Evolutionary conservation across 805 yeast species (phyloP).

Genomic region (Yamadazyma sp.): DNA sequence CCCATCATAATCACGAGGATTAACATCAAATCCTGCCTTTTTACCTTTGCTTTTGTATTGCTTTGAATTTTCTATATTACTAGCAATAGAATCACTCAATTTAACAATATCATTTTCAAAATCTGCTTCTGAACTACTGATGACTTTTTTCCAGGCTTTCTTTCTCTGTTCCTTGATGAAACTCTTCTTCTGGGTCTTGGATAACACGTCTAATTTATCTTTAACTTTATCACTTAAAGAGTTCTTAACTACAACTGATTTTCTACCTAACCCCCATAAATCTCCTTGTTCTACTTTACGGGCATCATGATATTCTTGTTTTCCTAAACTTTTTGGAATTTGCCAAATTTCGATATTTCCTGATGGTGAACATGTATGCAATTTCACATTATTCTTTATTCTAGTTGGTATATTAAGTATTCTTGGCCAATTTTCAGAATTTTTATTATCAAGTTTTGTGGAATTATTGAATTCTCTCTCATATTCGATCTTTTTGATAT

Average conservation of each 20-base stretch:
- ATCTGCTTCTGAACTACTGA: constrained; percentile 22
- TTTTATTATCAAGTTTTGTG: constrained; percentile 15
- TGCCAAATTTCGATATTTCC: constrained; percentile 88
- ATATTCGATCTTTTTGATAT: constrained; percentile 40
- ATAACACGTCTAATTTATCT: constrained; percentile 32
- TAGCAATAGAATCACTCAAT: constrained; percentile 26
- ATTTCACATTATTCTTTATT: constrained; percentile 75
- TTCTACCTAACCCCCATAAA: constrained; percentile 62
- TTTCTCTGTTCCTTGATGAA: constrained; percentile 33
- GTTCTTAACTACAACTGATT: constrained; percentile 30
- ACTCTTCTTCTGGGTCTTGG: constrained; percentile 38
- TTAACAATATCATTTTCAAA: constrained; percentile 25
- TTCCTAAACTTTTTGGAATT: constrained; percentile 72
- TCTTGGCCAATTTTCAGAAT: constrained; percentile 61
- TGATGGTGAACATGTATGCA: constrained; percentile 75
- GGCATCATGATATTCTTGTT: constrained; percentile 82
- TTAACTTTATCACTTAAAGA: constrained; percentile 26
- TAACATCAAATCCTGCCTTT: constrained; percentile 18
- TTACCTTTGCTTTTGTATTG: constrained; percentile 32
- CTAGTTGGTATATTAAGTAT: constrained; percentile 69
- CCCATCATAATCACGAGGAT: constrained; percentile 17
- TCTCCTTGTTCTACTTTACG: constrained; percentile 84
- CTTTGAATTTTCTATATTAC: constrained; percentile 29
- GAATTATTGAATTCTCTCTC: constrained; percentile 26
- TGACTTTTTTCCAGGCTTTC: constrained; percentile 31